Evolutionary conservation across 2,329 filamentous ascomycete species (phyloP).

Genomic region (Alternaria brassicae): DNA sequence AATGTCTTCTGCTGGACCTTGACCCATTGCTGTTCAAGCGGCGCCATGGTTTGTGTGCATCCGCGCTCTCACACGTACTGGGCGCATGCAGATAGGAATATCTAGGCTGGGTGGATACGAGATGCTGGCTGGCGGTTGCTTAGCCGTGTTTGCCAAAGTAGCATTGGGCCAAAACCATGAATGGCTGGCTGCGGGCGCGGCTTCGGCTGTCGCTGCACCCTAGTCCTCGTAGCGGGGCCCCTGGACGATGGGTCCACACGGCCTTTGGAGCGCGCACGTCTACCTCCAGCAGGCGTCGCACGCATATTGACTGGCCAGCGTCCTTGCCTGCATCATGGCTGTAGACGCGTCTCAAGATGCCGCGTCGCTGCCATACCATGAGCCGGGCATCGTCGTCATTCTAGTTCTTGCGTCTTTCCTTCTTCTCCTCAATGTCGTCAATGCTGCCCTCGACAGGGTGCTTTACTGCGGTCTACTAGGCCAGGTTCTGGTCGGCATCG

Average conservation of each 20-base stretch:
- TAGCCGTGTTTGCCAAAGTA: conserved; percentile 32
- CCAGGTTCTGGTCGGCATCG: conserved; percentile 73
- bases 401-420: conserved; percentile 69
- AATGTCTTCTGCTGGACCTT: conserved; percentile 98
- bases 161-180: conserved; percentile 37
- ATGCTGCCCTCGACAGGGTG: conserved; percentile 63
- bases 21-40: conserved; percentile 69
- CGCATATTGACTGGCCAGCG: conserved; percentile 11
- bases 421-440: conserved; percentile 66
- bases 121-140: conserved; percentile 27
- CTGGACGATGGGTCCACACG: conserved; percentile 20
- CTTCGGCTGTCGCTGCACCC: conserved; percentile 36
- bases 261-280: conserved; percentile 2
- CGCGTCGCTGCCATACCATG: conserved; percentile 63
- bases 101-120: conserved; percentile 9
- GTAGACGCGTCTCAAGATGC: conserved; percentile 25
- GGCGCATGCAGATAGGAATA: conserved; percentile 36
- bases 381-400: conserved; percentile 66
- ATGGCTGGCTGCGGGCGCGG: conserved; percentile 34
- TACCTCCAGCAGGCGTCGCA: conserved; percentile 8
- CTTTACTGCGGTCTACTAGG: conserved; percentile 76
- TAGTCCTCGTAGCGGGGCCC: conserved; percentile 18
- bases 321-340: conserved; percentile 35
- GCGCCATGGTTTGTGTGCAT: conserved; percentile 50
- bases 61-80: conserved; percentile 19